Percentiles rank a stretch among this genome's conserved stretches.
Conservation (phyloP, 148 eudicot species). For the Chenopodium formosanum region DNA sequence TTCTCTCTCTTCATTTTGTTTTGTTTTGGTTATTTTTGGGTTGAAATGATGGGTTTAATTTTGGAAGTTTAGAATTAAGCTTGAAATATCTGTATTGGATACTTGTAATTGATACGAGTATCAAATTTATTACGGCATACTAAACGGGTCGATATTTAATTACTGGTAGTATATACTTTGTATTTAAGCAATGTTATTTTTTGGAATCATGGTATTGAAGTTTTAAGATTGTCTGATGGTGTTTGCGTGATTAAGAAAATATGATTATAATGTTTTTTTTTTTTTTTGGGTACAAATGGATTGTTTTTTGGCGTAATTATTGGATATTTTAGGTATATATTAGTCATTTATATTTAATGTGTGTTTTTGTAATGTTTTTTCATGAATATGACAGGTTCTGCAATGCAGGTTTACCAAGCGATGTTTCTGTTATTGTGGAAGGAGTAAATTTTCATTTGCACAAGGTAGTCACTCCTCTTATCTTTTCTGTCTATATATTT, state of each 20-base stretch:
- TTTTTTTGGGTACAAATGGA: neutral
- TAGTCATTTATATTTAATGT: neutral
- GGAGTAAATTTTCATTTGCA: slow-evolving; percentile 72
- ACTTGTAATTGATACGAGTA: too few species aligned
- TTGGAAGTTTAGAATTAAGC: neutral
- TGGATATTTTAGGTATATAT: neutral
- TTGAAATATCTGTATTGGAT: neutral
- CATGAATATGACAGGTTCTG: slow-evolving; percentile 76
- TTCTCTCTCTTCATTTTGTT: neutral
- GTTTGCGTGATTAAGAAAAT: neutral
- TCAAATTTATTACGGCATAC: too few species aligned
- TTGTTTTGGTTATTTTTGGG: slow-evolving; percentile 14
- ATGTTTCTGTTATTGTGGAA: slow-evolving; percentile 58
- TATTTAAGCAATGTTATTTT: too few species aligned
- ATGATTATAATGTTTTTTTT: neutral
- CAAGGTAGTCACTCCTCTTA: slow-evolving; percentile 50
- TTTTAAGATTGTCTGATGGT: too few species aligned
- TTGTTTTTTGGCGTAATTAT: neutral
- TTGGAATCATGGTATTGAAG: too few species aligned
- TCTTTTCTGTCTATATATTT: neutral
- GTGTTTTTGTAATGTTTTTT: slow-evolving; percentile 27
- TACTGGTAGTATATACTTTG: too few species aligned
- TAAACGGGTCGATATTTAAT: too few species aligned
- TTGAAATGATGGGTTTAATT: neutral
- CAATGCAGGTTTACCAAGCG: slow-evolving; percentile 81